phyloP scores from a whole-genome alignment of 2,329 filamentous ascomycete species.

The Pseudogymnoascus sp. region DNA sequence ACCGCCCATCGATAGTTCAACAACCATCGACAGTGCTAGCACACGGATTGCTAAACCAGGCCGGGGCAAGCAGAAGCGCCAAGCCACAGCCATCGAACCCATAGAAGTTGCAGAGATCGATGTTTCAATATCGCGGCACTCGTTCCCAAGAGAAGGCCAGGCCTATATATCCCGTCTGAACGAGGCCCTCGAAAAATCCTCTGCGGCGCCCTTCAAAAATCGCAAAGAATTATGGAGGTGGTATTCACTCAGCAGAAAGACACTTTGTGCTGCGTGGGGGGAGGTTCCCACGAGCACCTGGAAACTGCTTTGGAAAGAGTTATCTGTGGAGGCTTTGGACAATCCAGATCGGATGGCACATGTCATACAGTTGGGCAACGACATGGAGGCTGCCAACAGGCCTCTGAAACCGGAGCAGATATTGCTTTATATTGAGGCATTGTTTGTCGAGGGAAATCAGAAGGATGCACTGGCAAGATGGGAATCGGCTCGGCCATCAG shows the following conservation, averaged over 20 bases:
- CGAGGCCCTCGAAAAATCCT: constrained; percentile 7
- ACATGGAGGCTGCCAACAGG: constrained; percentile 54
- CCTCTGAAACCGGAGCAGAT: constrained; percentile 49
- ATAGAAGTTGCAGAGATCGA: background rate
- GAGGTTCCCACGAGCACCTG: constrained; percentile 54
- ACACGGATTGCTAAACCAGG: background rate
- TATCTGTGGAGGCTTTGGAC: constrained; percentile 43
- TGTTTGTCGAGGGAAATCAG: constrained; percentile 55
- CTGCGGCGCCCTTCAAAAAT: background rate
- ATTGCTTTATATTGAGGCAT: constrained; percentile 59
- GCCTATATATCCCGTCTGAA: constrained; percentile 8
- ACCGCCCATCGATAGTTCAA: background rate
- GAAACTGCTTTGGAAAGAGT: constrained; percentile 57
- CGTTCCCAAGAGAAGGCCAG: constrained; percentile 8
- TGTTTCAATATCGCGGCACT: constrained; percentile 8
- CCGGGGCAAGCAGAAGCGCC: background rate
- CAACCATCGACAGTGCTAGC: background rate
- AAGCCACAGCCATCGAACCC: background rate
- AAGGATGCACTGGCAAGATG: constrained; percentile 28
- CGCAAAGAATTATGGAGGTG: constrained; percentile 38
- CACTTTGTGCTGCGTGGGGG: constrained; percentile 38
- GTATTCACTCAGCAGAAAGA: constrained; percentile 41
- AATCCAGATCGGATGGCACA: constrained; percentile 52
- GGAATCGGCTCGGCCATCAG: constrained; percentile 29
- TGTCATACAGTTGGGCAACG: constrained; percentile 53